Evolutionary conservation across 768 basidiomycete genomes (phyloP).

Genomic region (Tremella mesenterica): DNA sequence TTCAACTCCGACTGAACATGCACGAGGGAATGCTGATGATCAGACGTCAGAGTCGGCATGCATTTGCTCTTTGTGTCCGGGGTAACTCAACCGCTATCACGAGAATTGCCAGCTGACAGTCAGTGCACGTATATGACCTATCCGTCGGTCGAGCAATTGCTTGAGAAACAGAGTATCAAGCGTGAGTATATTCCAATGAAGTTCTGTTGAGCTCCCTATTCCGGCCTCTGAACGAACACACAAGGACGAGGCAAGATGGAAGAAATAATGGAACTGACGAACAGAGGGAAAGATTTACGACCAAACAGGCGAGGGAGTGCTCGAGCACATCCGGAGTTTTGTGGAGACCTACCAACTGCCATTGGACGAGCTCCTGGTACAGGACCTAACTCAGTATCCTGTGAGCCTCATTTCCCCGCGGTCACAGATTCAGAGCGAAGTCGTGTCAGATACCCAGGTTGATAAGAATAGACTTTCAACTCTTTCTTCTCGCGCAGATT

Average conservation of each 20-base stretch:
- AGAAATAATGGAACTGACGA: not conserved
- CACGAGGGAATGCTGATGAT: not conserved
- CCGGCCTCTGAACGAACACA: not conserved
- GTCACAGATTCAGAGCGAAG: too few relatives aligned
- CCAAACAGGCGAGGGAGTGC: conserved; percentile 33
- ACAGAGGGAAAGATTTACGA: conserved; percentile 43
- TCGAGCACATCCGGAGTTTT: conserved; percentile 43
- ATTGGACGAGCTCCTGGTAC: conserved; percentile 55
- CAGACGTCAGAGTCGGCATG: conserved; percentile 49
- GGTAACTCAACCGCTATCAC: conserved; percentile 5
- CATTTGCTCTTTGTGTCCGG: conserved; percentile 57
- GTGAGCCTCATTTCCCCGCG: too few relatives aligned
- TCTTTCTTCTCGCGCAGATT: conserved; percentile 66
- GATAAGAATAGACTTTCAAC: conserved; percentile 65
- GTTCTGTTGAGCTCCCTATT: too few relatives aligned
- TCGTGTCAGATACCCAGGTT: too few relatives aligned
- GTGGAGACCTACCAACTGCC: conserved; percentile 48
- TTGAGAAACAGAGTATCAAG: conserved; percentile 37
- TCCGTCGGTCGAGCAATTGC: conserved; percentile 35
- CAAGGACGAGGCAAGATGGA: not conserved
- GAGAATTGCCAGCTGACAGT: not conserved
- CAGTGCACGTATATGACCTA: conserved; percentile 26
- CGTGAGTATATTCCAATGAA: conserved; percentile 22
- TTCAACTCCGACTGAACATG: not conserved
- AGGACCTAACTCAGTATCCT: conserved; percentile 56